Percentiles rank a stretch among this genome's conserved stretches.
These are phyloP conservation scores for Saussurea involucrata DNA, from an alignment of 129 eudicot species.

Conservation along the genomic window DNA sequence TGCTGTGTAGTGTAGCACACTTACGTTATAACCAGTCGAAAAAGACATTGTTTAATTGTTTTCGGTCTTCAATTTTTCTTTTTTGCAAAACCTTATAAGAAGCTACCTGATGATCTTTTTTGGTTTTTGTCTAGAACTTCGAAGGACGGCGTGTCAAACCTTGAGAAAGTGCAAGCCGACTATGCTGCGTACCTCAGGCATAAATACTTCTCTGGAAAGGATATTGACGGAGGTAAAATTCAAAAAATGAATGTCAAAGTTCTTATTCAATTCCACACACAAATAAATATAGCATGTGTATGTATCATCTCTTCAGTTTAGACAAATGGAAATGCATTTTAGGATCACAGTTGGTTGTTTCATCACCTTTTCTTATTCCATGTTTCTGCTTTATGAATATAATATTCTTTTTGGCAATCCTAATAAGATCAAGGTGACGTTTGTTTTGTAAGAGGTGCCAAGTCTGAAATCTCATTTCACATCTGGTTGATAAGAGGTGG, in stretches of 20 bases:
- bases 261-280: background rate
- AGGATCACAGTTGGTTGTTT: background rate
- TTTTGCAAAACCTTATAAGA: background rate
- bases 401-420: background rate
- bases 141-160: background rate
- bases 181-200: background rate
- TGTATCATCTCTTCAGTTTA: background rate
- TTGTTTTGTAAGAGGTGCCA: no score
- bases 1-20: background rate
- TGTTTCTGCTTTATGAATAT: background rate
- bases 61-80: background rate
- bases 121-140: background rate
- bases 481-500: no score
- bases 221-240: conserved; percentile 3
- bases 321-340: background rate
- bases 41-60: background rate
- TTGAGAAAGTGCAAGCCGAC: background rate
- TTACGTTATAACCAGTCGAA: background rate
- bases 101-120: background rate
- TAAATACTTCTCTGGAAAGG: conserved; percentile 3
- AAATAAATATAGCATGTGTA: background rate
- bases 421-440: background rate
- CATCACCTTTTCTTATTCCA: background rate
- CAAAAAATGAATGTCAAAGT: background rate
- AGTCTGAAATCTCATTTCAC: no score